These are phyloP conservation scores for Citrullus amarus DNA, from an alignment of 306 rosid species.

Conservation along the genomic window DNA sequence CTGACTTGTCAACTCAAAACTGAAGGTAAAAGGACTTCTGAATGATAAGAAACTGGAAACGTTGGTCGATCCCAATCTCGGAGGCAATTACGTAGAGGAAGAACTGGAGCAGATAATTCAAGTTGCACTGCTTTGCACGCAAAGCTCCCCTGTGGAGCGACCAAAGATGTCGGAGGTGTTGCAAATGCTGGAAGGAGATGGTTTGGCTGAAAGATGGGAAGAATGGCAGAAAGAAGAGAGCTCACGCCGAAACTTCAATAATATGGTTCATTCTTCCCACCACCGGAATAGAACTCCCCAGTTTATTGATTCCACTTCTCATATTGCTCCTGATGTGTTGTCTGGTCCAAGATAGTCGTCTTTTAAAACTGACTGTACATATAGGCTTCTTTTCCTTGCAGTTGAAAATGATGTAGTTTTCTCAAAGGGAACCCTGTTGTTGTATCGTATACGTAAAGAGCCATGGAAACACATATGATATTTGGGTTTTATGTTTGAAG, in stretches of 20 bases:
- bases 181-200: constrained; percentile 91
- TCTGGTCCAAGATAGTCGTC: constrained; percentile 64
- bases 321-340: constrained; percentile 52
- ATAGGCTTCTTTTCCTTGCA: not conserved
- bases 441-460: too few relatives aligned
- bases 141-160: constrained; percentile 57
- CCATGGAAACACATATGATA: too few relatives aligned
- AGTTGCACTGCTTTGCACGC: constrained; percentile 75
- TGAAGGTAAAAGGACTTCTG: constrained; percentile 68
- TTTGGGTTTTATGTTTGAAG: too few relatives aligned
- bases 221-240: constrained; percentile 76
- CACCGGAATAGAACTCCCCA: constrained; percentile 17
- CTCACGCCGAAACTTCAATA: constrained; percentile 43
- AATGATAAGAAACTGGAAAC: constrained; percentile 56
- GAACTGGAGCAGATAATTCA: constrained; percentile 73
- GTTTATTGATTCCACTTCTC: constrained; percentile 61
- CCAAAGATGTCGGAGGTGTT: constrained; percentile 90
- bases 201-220: constrained; percentile 77
- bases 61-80: constrained; percentile 57
- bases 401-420: not conserved
- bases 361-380: not conserved
- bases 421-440: too few relatives aligned
- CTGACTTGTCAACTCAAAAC: not conserved
- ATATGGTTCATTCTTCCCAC: constrained; percentile 16
- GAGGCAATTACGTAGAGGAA: constrained; percentile 31